These are phyloP conservation scores for Vicia faba DNA, from an alignment of 306 rosid species.

Conservation along the genomic window DNA sequence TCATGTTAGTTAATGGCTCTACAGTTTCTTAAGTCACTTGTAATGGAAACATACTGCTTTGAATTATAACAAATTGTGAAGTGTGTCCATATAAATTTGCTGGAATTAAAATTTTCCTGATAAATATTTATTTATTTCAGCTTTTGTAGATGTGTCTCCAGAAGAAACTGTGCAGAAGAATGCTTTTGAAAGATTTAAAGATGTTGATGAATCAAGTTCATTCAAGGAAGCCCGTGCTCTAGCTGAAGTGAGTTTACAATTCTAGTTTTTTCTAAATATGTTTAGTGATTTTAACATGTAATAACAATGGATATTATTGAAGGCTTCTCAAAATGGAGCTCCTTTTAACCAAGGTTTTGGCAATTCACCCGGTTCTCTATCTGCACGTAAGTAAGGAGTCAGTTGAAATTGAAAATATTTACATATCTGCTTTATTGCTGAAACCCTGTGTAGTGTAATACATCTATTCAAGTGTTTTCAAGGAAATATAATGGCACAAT, in stretches of 20 bases:
- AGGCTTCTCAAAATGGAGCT: conserved; percentile 87
- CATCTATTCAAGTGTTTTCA: conserved; percentile 26
- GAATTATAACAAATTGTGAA: neutral
- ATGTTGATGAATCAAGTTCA: conserved; percentile 47
- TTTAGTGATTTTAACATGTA: conserved; percentile 30
- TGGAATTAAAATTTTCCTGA: neutral
- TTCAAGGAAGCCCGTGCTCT: conserved; percentile 46
- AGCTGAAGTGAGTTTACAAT: conserved; percentile 57
- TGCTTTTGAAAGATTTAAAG: conserved; percentile 70
- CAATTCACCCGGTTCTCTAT: conserved; percentile 57
- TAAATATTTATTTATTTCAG: conserved; percentile 42
- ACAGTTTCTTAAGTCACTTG: neutral
- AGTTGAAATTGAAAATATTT: conserved; percentile 32
- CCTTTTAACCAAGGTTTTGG: conserved; percentile 55
- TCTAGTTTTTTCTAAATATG: conserved; percentile 29
- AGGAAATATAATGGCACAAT: too few species aligned
- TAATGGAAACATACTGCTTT: neutral
- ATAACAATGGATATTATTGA: conserved; percentile 33
- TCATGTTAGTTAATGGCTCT: neutral
- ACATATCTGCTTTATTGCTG: conserved; percentile 10
- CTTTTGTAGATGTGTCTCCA: conserved; percentile 92
- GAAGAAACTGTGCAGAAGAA: conserved; percentile 71
- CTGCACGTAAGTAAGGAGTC: conserved; percentile 44
- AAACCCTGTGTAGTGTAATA: conserved; percentile 21
- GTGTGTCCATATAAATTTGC: neutral